Evolutionary conservation across 148 eudicot genomes (phyloP).

Genomic region (Arbutus unedo): DNA sequence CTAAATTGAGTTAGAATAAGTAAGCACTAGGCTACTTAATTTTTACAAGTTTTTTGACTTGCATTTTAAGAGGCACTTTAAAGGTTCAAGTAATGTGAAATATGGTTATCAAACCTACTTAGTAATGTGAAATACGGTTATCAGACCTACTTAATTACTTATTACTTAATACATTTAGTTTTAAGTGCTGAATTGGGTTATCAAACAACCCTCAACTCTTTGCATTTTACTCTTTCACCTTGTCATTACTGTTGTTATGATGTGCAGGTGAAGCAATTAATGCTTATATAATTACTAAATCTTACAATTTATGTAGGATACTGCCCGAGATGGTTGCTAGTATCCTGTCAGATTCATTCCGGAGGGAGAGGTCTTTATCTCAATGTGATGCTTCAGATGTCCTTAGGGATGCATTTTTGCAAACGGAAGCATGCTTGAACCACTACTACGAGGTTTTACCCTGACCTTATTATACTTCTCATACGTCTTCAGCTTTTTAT

Average conservation of each 20-base stretch:
- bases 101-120: too few relatives aligned
- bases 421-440: conserved; percentile 67
- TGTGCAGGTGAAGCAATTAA: not conserved
- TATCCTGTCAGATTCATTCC: conserved; percentile 63
- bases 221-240: not conserved
- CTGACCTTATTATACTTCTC: conserved; percentile 5
- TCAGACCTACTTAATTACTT: too few relatives aligned
- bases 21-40: too few relatives aligned
- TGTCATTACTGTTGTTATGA: not conserved
- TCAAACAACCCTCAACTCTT: too few relatives aligned
- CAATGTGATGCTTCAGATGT: conserved; percentile 81
- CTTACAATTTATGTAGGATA: conserved; percentile 43
- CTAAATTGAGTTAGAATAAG: too few relatives aligned
- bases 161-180: too few relatives aligned
- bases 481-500: not conserved
- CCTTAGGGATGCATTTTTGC: conserved; percentile 75
- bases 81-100: too few relatives aligned
- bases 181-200: too few relatives aligned
- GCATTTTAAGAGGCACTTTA: too few relatives aligned
- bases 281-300: not conserved
- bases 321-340: conserved; percentile 71
- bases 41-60: too few relatives aligned
- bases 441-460: conserved; percentile 76
- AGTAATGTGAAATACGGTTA: too few relatives aligned
- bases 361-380: conserved; percentile 67